A percentile compares a stretch with the other conserved stretches of the same genome.
These are phyloP conservation scores for Neonectria ditissima DNA, from an alignment of 2,329 filamentous ascomycete species.

Conservation along the genomic window DNA sequence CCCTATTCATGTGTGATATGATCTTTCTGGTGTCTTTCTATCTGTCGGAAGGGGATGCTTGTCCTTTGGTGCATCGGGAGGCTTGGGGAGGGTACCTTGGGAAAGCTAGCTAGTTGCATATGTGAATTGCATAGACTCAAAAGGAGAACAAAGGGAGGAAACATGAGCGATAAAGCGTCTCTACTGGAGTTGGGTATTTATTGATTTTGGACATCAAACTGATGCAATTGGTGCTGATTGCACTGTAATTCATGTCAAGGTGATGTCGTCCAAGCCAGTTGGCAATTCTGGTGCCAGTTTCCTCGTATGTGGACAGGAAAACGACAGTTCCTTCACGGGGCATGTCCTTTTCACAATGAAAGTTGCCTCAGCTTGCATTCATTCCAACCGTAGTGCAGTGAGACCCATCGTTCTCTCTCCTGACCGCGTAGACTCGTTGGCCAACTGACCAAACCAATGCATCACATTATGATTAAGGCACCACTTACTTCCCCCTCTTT, in stretches of 20 bases:
- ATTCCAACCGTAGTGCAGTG: too few species aligned
- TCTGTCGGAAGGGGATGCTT: neutral
- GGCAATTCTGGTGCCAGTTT: neutral
- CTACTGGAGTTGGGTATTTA: neutral
- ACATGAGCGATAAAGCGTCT: conserved; percentile 11
- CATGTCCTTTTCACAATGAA: neutral
- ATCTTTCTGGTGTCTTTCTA: conserved; percentile 1
- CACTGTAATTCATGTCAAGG: neutral
- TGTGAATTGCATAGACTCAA: conserved; percentile 2
- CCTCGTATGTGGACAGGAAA: neutral
- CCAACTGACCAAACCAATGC: neutral
- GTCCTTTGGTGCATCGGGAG: neutral
- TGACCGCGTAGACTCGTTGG: neutral
- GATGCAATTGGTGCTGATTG: neutral
- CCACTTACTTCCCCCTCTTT: neutral
- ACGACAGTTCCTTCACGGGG: neutral
- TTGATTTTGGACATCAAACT: neutral
- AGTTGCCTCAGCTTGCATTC: neutral
- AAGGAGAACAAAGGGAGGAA: neutral
- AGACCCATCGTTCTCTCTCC: too few species aligned
- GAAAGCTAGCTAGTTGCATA: neutral
- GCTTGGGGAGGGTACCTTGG: neutral
- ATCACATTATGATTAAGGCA: neutral
- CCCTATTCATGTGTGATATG: neutral
- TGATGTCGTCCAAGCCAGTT: neutral